phyloP scores from a whole-genome alignment of 148 eudicot species.

The Simmondsia chinensis region DNA sequence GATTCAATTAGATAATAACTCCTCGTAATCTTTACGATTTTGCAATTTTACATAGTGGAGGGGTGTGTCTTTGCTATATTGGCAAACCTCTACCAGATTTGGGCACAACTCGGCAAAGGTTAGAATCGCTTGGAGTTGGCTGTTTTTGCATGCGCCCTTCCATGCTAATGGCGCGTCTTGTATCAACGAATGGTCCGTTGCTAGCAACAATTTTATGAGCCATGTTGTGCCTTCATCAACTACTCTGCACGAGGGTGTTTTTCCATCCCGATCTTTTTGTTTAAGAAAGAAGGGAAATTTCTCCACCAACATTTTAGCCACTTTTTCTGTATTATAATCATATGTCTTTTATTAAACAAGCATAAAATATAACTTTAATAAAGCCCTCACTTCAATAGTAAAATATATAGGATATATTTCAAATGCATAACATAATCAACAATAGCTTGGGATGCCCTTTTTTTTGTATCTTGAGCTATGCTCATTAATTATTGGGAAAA shows the following conservation, averaged over 20 bases:
- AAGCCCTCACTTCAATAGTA: too few species aligned
- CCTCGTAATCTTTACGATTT: not conserved
- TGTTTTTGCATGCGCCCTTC: not conserved
- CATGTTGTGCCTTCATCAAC: not conserved
- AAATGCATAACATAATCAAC: too few species aligned
- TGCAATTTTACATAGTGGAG: not conserved
- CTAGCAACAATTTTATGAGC: constrained; percentile 1
- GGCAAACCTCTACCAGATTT: not conserved
- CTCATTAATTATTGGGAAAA: too few species aligned
- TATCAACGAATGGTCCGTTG: not conserved
- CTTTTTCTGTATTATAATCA: too few species aligned
- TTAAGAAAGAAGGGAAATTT: not conserved
- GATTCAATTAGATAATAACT: not conserved
- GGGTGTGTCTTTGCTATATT: not conserved
- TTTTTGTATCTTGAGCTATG: too few species aligned
- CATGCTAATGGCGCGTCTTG: not conserved
- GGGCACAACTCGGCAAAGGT: not conserved
- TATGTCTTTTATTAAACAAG: too few species aligned
- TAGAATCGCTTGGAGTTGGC: not conserved
- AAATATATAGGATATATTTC: too few species aligned
- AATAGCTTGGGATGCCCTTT: too few species aligned
- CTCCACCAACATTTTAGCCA: too few species aligned
- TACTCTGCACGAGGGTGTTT: not conserved
- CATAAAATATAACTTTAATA: too few species aligned
- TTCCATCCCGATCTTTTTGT: not conserved